Base-by-base conservation (phyloP, 768 basidiomycete species). In the Baorangia bicolor region DNA sequence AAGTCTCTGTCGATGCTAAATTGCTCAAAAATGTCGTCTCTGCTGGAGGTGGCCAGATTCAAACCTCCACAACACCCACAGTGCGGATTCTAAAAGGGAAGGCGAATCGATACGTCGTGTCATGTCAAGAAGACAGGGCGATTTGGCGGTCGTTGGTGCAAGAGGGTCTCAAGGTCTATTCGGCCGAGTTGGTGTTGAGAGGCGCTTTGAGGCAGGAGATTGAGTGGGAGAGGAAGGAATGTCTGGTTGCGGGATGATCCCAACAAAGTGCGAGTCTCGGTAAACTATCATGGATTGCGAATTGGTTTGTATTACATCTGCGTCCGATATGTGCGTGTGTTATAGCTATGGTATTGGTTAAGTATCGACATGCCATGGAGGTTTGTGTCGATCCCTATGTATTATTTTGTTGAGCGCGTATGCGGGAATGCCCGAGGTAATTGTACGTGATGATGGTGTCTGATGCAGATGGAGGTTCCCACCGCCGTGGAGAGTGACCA, bases 11-110 rank as follows among this genome's bases (percentile, higher is more conserved):
- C 2, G 84, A 86, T 45, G 64, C 69, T 40, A 82, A 82, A 61
- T 65, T 90, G 34, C 70, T 94, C 51, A 87, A 83, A 73, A 83
- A 82, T 44, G 84, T 95, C 6, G 77, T 94, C 5, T 70, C 74
- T 7, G 83, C 87, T 0, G 81, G 82, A 58, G 91, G 92, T 4
- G 93, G 91, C 0, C 79, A 83, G 73, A 89, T 92, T 45, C 70
- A 70, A n/a, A 74, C 73, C 0, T 74, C 53, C 5, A 60, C 78
- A 51, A 75, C 71, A 11, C 87, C 85, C 1, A 88, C 84, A 0
- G 58, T 72, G 31, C 82, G 86, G 2, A 78, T 81, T 16, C 64
- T 88, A 21, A 80, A 74, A 31, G 78, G 77, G 2, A 77, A 79
- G 44, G 57, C 61, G 23, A 71, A 79, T 20, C 79, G 87, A 33